Evolutionary conservation across 1,284 basidiomycete species (phyloP), one percentile per base, ranked within the genome.

Genomic region (Omphalotus olearius): DNA sequence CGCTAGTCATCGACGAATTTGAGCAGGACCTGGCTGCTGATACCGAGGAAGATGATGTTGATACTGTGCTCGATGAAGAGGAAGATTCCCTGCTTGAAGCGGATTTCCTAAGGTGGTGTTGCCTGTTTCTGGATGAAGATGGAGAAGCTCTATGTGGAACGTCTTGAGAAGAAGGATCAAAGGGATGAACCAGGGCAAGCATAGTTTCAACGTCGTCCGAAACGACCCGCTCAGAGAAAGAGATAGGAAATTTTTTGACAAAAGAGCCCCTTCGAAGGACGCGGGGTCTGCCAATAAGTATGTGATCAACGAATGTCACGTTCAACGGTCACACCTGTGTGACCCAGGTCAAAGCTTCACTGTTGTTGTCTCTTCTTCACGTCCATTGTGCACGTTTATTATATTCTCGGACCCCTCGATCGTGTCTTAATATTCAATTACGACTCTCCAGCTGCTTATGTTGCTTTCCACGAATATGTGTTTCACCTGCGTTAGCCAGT

Each of bases 181-280:
- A 54, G 14, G 70, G 69, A 59, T 69, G 64, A 50, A 72, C 71
- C 47, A 73, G 66, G 44, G 71, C 71, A 54, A 73, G 72, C 71
- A 73, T 73, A 54, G 56, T 57, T 60, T 17, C 41, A 45, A 39
- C 26, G 20, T 33, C 48, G 47, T 36, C 23, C 42, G 47, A 36
- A 26, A 36, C 23, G 50, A 50, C 30, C 30, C 30, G 30, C 7
- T 33, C 4, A 33, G 30, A 33, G 30, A 10, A 33, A 33, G 30
- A 33, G 7, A 13, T 10, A 9, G 13, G 30, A 4, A 33, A 33
- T 3, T 33, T 26, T 45, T 45, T 45, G 26, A 25, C 25, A 16
- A 30, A 16, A 28, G 23, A 23, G 23, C 17, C 5, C 9, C 43
- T 45, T 28, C 17, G 43, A n/a, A n/a, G n/a, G n/a, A 30, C 43